phyloP scores from a whole-genome alignment of 169 alveolate species.

The Amoebophrya sp. region DNA sequence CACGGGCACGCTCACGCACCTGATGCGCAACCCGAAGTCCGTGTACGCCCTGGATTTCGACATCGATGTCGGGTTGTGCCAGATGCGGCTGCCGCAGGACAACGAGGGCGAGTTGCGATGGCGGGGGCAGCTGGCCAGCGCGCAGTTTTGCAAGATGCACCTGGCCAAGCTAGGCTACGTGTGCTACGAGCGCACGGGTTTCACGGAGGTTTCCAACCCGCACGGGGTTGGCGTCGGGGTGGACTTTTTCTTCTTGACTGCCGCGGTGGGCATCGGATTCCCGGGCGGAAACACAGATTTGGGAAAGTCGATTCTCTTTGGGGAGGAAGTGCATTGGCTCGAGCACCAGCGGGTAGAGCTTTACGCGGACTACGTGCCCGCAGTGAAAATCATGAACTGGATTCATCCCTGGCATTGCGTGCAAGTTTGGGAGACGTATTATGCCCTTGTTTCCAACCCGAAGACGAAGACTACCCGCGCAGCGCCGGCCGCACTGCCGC shows the following conservation, averaged over 20 bases:
- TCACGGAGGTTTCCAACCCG: constrained; percentile 3
- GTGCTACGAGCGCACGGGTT: constrained; percentile 1
- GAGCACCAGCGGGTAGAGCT: not conserved
- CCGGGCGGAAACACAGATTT: not conserved
- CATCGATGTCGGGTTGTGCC: constrained; percentile 18
- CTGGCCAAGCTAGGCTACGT: not conserved
- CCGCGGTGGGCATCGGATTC: not conserved
- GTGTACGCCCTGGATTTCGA: not conserved
- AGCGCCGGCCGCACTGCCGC: not conserved
- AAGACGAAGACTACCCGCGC: too few relatives aligned
- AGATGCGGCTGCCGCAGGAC: not conserved
- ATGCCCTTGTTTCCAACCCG: too few relatives aligned
- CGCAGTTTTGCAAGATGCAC: not conserved
- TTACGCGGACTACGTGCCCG: not conserved
- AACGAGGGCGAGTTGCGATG: not conserved
- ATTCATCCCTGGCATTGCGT: not conserved
- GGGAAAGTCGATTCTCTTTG: not conserved
- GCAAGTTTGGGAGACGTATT: not conserved
- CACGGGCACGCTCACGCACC: constrained; percentile 5
- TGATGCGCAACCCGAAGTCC: not conserved
- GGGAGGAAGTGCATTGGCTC: not conserved
- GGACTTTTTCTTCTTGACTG: not conserved
- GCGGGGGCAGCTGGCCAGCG: not conserved
- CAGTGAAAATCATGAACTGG: constrained; percentile 1
- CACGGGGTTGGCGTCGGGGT: not conserved